Evolutionary conservation across 1,139 yeast species (phyloP), one percentile per base, ranked within the genome.

Genomic region (Protomyces lactucae-debilis): DNA sequence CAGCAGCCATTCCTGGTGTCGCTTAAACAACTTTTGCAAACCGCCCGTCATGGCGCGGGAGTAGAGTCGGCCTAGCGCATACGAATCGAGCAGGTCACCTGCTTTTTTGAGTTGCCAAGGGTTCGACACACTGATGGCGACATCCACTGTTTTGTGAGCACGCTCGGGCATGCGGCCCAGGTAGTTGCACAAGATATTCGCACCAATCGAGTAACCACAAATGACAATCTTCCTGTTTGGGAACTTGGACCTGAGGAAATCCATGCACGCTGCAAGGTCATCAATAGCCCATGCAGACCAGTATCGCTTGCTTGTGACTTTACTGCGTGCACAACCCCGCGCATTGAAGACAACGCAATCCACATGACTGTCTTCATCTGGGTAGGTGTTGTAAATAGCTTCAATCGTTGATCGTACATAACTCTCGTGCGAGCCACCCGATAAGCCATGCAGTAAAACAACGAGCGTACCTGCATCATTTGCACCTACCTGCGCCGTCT

Each of bases 341-440:
- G 88, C 80, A 73, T 89, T 90, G 67, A 88, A 75, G 14, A 91
- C 96, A 37, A 85, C 88, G 16, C 85, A 73, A 6, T 68, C 57
- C n/a, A 60, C 57, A 2, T 36, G n/a, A 8, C 46, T 52, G 32
- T 46, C 43, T 21, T 52, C 57, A 28, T 39, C 45, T 32, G 55
- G 55, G 54, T 32, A 52, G 9, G 16, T 14, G 3, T 39, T 51
- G 48, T 65, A 61, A 52, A 76, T 67, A 55, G 68, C 70, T 53
- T 70, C 66, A 52, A 75, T 69, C 9, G 73, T 70, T 66, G 92
- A 85, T 67, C 96, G 83, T 65, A 91, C 87, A 71, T 91, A 85
- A 1, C 93, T 84, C 73, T 92, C 97, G 70, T 90, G 95, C 23
- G 96, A 87, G 0, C 97, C 97, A 23, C 97, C 97, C 3, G 90